Base-by-base conservation (phyloP, 179 eudicot species). In the Carnegiea gigantea region DNA sequence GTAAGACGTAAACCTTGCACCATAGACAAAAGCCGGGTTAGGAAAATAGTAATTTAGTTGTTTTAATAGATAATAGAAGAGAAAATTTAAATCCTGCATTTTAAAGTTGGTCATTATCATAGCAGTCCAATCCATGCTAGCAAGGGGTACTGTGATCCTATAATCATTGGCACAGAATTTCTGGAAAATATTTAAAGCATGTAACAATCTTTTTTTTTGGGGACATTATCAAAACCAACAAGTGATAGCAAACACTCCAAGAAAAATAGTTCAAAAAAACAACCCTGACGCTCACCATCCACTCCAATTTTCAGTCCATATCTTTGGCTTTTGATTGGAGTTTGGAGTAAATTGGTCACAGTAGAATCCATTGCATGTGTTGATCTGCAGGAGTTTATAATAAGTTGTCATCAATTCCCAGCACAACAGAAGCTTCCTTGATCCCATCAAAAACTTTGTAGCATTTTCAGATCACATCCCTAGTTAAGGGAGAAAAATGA, bases 281-380 rank as follows among this genome's bases (percentile, higher is more conserved):
- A 40, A 40, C 7, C 73, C 13, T 54, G 70, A 51, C 68, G 20
- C 85, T 86, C 86, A 91, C 97, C 95, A 93, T 81, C 97, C 97
- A 77, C 86, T 92, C 95, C 93, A 93, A 73, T 93, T 93, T 83
- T 93, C 97, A 60, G 97, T 93, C 97, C 97, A 93, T 83, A 93
- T 51, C 77, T 89, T 90, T 21, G 97, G 97, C 77, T 84, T 92
- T 60, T 92, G 88, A 44, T 84, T 84, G 76, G 95, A 84, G 85
- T 89, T 90, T 5, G 93, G 97, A 13, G 92, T 90, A 82, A 88
- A 93, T 78, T 87, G 90, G 82, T 93, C 97, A 78, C 97, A 93
- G 77, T 93, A 93, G 79, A 93, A 93, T 33, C 92, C 95, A 73
- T 93, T 93, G 88, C 97, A 92, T 60, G 97, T 93, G 86, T 92